These are phyloP conservation scores for Coleophoma crateriformis DNA, from an alignment of 2,329 filamentous ascomycete species.

Conservation along the genomic window DNA sequence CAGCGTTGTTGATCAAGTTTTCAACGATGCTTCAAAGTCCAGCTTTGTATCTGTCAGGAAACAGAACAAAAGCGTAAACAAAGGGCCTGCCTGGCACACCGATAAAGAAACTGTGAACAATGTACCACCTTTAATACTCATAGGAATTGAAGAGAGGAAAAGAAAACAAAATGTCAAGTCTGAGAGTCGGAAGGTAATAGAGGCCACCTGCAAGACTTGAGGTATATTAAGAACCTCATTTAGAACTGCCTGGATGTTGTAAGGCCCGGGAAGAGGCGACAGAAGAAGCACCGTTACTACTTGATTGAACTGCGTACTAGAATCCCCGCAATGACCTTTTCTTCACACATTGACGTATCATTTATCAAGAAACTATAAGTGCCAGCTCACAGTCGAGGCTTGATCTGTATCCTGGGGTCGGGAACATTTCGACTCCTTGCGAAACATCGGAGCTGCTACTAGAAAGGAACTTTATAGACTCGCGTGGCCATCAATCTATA, in stretches of 20 bases:
- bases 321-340: slow-evolving; percentile 24
- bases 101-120: background rate
- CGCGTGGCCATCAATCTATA: slow-evolving; percentile 37
- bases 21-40: too few species aligned
- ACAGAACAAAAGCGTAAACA: background rate
- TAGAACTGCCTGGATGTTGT: slow-evolving; percentile 5
- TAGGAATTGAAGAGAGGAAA: background rate
- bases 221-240: slow-evolving; percentile 8
- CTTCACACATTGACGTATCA: slow-evolving; percentile 10
- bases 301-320: slow-evolving; percentile 13
- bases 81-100: background rate
- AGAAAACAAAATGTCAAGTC: background rate
- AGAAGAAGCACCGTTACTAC: background rate
- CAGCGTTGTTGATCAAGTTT: too few species aligned
- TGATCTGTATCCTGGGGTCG: slow-evolving; percentile 30
- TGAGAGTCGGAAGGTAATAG: background rate
- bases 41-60: background rate
- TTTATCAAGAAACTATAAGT: slow-evolving; percentile 20
- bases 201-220: slow-evolving; percentile 4
- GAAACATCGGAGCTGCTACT: slow-evolving; percentile 40
- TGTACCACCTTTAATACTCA: background rate
- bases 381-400: slow-evolving; percentile 29
- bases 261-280: background rate
- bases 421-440: slow-evolving; percentile 29
- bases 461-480: slow-evolving; percentile 32